Evolutionary conservation across 2,329 filamentous ascomycete species (phyloP), one percentile per base, ranked within the genome.

Genomic region (Diplocarpon mali): DNA sequence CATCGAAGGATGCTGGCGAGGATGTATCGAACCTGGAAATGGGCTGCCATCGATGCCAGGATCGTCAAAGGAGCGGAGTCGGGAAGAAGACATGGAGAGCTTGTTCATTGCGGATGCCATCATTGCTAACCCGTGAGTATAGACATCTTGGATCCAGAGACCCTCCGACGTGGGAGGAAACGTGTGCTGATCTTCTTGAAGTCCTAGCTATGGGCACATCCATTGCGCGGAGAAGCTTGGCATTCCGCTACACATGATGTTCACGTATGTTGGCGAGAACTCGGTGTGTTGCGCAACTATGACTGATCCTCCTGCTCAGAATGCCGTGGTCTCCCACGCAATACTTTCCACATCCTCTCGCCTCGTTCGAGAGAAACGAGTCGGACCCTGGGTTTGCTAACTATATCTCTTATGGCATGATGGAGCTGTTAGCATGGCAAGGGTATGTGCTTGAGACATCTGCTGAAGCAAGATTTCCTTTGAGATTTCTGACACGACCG

Each of bases 371-470:
- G 5, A 43, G 45, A n/a, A 44, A 50, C n/a, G 46, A 79, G 45
- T 73, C 75, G 0, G 78, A 82, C 50, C 64, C 69, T 2, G 70
- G 68, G 5, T 66, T 80, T 14, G 78, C 80, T 11, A 92, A 90
- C 62, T 87, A 85, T 58, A 85, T 90, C 60, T 83, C 77, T 1
- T 92, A 89, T 58, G 79, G 83, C 0, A 65, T 90, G 30, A 83
- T 90, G 1, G 85, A 90, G 59, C 82, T 86, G 76, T 85, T 90
- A 73, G 83, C 87, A 1, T 95, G 88, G 88, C 87, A 95, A 62
- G 89, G 88, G n/a, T n/a, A n/a, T n/a, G n/a, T n/a, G n/a, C n/a
- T n/a, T n/a, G n/a, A n/a, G n/a, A n/a, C n/a, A n/a, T n/a, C n/a
- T n/a, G n/a, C n/a, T n/a, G n/a, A n/a, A n/a, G n/a, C n/a, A n/a